Evolutionary conservation across 78 protist species (phyloP).

Genomic region (Blattamonas nauphoetae): DNA sequence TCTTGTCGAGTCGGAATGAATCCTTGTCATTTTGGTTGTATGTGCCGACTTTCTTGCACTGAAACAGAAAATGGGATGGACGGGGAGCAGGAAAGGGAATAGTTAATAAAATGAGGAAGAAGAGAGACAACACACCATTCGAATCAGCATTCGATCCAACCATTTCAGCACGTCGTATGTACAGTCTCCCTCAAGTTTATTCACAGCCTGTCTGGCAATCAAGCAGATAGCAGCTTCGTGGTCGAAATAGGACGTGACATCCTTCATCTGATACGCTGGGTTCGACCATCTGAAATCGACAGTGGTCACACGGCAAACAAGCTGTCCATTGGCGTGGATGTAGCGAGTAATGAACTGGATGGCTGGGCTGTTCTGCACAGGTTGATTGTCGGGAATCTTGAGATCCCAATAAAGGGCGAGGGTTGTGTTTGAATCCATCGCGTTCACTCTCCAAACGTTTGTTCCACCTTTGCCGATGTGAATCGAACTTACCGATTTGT

Average conservation of each 20-base stretch:
- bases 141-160: conserved; percentile 87
- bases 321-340: conserved; percentile 58
- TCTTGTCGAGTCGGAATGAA: neutral
- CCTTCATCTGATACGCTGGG: neutral
- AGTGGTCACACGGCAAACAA: conserved; percentile 85
- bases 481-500: neutral
- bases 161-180: conserved; percentile 82
- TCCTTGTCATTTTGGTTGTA: conserved; percentile 32
- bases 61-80: neutral
- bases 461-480: conserved; percentile 74
- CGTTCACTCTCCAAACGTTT: conserved; percentile 53
- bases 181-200: conserved; percentile 68
- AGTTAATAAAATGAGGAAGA: neutral
- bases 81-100: neutral
- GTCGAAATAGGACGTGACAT: conserved; percentile 26
- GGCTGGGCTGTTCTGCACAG: conserved; percentile 14
- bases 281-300: conserved; percentile 25
- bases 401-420: conserved; percentile 76
- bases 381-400: conserved; percentile 29
- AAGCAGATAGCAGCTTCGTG: conserved; percentile 91
- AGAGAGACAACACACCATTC: conserved; percentile 41
- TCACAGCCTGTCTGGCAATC: conserved; percentile 82
- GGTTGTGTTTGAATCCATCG: conserved; percentile 37
- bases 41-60: conserved; percentile 48
- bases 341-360: conserved; percentile 61